These are phyloP conservation scores for Calonectria hongkongensis DNA, from an alignment of 2,329 filamentous ascomycete species.

Conservation along the genomic window DNA sequence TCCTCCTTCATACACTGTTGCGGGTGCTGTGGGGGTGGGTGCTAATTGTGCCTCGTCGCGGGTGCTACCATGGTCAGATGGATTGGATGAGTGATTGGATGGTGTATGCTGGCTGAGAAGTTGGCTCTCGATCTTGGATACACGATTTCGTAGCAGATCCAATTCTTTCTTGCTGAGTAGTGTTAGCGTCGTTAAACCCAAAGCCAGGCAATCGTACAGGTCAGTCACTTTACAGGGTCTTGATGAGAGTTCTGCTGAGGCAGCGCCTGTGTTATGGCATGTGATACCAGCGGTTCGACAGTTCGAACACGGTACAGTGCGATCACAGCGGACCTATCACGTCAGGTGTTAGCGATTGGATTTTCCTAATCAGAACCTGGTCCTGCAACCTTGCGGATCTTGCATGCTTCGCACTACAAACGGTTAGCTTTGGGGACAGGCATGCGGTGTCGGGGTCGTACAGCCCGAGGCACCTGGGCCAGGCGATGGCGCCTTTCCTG, in stretches of 20 bases:
- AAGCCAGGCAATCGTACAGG: background rate
- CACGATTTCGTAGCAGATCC: background rate
- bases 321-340: slow-evolving; percentile 9
- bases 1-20: slow-evolving; percentile 43
- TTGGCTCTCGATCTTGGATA: slow-evolving; percentile 37
- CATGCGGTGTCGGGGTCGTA: background rate
- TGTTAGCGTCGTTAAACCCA: background rate
- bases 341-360: background rate
- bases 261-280: background rate
- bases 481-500: slow-evolving; percentile 12
- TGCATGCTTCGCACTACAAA: slow-evolving; percentile 9
- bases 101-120: slow-evolving; percentile 17
- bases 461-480: slow-evolving; percentile 4
- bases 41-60: slow-evolving; percentile 13
- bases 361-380: background rate
- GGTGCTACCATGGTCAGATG: background rate
- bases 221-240: background rate
- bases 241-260: background rate
- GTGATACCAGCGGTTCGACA: background rate
- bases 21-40: slow-evolving; percentile 5
- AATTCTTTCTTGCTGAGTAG: background rate
- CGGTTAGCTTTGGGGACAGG: background rate
- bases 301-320: slow-evolving; percentile 6
- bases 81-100: background rate
- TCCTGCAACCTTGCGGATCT: slow-evolving; percentile 20